Base-by-base conservation (phyloP, 2,329 filamentous ascomycete species). In the Stachybotrys chartarum region DNA sequence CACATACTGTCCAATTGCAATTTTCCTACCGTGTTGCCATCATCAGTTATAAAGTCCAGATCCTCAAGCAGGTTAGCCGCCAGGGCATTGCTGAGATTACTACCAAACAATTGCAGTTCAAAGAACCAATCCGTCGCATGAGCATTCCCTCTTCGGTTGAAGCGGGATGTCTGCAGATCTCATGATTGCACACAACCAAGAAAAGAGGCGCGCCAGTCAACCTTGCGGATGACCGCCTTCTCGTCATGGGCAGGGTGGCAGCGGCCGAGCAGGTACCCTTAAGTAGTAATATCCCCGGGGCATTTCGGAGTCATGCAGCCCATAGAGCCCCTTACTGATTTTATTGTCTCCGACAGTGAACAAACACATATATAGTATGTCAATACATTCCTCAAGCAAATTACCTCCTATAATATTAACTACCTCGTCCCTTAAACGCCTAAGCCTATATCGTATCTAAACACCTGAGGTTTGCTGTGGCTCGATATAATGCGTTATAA, bases 51-150 rank as follows among this genome's bases (percentile, higher is more conserved):
- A 55, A 80, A 56, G 0, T 69, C 64, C 31, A 79, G 65, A 55
- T 85, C 85, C 51, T 67, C 70, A 8, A 88, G 73, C 62, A 88
- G 75, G 61, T 83, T 81, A 63, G 87, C 84, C 1, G 81, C 82
- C 32, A 83, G 70, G 3, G 83, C 84, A 60, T 85, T 84, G 54
- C 74, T 75, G 63, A 87, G 70, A 62, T 87, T 87, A 53, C 83
- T 82, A 51, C 85, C 74, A 64, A 86, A 84, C 7, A 87, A 70
- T 63, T 87, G 82, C 5, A 87, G 72, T 0, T 81, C 81, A 55
- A 86, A 85, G 68, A 87, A 86, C 70, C 67, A 47, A 6, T 45
- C 45, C n/a, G 35, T 39, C 35, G 35, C 35, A 12, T 39, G 35
- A 39, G 35, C 35, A 39, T 12, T 39, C 35, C 35, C 7, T 12